These are phyloP conservation scores for Acanthamoeba divionensis DNA, from an alignment of 208 protist species.

Conservation along the genomic window DNA sequence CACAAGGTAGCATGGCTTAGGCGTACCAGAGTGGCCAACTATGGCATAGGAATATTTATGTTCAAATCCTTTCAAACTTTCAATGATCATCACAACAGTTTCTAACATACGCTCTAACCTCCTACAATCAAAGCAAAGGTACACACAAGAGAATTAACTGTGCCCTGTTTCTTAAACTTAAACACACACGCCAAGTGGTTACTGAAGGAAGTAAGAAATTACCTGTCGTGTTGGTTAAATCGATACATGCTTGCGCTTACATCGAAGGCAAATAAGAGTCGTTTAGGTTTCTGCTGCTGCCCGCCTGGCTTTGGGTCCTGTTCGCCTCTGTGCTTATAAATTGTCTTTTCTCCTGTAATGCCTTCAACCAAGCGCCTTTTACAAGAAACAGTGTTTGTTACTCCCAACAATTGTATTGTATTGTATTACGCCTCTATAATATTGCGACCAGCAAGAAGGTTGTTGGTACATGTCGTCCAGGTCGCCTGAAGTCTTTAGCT, in stretches of 20 bases:
- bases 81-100: conserved; percentile 89
- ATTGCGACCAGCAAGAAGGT: too few relatives aligned
- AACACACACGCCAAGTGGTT: too few relatives aligned
- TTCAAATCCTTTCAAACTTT: conserved; percentile 87
- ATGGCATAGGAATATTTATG: conserved; percentile 88
- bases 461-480: conserved; percentile 80
- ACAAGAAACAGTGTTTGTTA: background rate
- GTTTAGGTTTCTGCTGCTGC: conserved; percentile 83
- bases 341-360: conserved; percentile 88
- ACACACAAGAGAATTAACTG: too few relatives aligned
- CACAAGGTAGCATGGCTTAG: background rate
- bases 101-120: conserved; percentile 86
- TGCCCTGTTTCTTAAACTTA: too few relatives aligned
- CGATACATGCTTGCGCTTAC: conserved; percentile 91
- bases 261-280: conserved; percentile 88
- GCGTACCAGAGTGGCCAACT: conserved; percentile 81
- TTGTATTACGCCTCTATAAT: too few relatives aligned
- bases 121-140: conserved; percentile 10
- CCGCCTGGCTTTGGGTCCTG: conserved; percentile 80
- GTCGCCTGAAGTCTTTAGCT: conserved; percentile 86
- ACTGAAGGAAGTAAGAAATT: background rate
- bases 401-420: too few relatives aligned
- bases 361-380: conserved; percentile 75
- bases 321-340: conserved; percentile 88
- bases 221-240: conserved; percentile 85